These are phyloP conservation scores for Suhomyces sp. DNA, from an alignment of 805 yeast genomes.

Conservation along the genomic window DNA sequence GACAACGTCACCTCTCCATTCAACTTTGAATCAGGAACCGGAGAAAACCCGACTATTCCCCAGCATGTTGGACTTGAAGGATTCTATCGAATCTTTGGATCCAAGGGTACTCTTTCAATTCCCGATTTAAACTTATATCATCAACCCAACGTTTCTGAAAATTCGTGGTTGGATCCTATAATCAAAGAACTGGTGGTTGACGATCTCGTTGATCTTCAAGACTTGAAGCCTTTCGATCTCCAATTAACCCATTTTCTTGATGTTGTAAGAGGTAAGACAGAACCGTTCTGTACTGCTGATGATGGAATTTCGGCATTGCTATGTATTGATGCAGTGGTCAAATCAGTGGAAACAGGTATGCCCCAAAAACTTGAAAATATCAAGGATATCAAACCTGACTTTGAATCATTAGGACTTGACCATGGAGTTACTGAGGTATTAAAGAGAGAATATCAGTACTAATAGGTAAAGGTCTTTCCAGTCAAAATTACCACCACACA, in stretches of 20 bases:
- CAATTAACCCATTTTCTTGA: constrained; percentile 41
- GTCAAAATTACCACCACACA: no score
- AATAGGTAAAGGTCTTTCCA: no score
- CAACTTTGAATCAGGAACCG: constrained; percentile 42
- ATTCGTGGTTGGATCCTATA: constrained; percentile 31
- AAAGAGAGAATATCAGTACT: no score
- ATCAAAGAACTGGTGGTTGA: constrained; percentile 7
- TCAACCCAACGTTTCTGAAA: constrained; percentile 20
- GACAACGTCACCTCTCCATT: constrained; percentile 43
- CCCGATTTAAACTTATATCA: constrained; percentile 42
- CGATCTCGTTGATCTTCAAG: constrained; percentile 8
- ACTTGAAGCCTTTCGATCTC: constrained; percentile 33
- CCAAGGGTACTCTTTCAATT: constrained; percentile 38
- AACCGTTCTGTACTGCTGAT: constrained; percentile 29
- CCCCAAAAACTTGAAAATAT: constrained; percentile 21
- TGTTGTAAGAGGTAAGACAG: constrained; percentile 28
- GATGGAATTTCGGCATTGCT: constrained; percentile 35
- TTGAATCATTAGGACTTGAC: constrained; percentile 3
- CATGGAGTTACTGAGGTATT: no score
- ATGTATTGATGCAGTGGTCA: constrained; percentile 35
- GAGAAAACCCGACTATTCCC: constrained; percentile 45
- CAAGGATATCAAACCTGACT: constrained; percentile 10
- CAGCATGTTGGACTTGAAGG: constrained; percentile 29
- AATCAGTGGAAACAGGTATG: constrained; percentile 30
- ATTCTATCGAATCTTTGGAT: constrained; percentile 39